Evolutionary conservation across 768 basidiomycete genomes (phyloP).

Genomic region (Panaeolus papilionaceus): DNA sequence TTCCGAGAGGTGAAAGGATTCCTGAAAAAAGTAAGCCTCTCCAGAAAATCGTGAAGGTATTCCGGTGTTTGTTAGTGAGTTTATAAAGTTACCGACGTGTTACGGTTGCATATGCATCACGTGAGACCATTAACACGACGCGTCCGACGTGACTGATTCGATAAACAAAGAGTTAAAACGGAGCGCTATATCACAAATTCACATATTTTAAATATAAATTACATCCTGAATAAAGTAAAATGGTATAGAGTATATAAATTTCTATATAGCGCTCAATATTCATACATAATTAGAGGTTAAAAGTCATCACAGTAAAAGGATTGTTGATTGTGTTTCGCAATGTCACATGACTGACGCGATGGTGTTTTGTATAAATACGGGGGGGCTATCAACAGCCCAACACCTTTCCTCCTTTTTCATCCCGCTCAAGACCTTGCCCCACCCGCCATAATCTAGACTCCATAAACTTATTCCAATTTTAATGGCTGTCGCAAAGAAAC

Average conservation of each 20-base stretch:
- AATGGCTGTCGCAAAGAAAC: constrained; percentile 6
- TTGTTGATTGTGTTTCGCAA: constrained; percentile 47
- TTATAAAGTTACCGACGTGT: no score
- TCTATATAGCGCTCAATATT: background rate
- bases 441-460: constrained; percentile 17
- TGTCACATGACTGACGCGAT: constrained; percentile 50
- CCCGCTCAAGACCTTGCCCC: constrained; percentile 17
- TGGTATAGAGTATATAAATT: background rate
- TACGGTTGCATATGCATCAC: background rate
- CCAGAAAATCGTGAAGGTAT: no score
- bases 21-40: no score
- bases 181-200: background rate
- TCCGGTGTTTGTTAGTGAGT: no score
- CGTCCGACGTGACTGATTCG: background rate
- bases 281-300: background rate
- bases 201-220: background rate
- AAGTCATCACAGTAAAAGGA: background rate
- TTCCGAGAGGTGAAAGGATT: background rate
- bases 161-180: background rate
- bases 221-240: background rate
- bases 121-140: background rate
- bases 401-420: constrained; percentile 18
- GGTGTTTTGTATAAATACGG: constrained; percentile 54
- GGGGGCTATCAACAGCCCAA: constrained; percentile 37
- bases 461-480: background rate